These are phyloP conservation scores for Rhododendron vialii DNA, from an alignment of 148 eudicot genomes.

Conservation along the genomic window DNA sequence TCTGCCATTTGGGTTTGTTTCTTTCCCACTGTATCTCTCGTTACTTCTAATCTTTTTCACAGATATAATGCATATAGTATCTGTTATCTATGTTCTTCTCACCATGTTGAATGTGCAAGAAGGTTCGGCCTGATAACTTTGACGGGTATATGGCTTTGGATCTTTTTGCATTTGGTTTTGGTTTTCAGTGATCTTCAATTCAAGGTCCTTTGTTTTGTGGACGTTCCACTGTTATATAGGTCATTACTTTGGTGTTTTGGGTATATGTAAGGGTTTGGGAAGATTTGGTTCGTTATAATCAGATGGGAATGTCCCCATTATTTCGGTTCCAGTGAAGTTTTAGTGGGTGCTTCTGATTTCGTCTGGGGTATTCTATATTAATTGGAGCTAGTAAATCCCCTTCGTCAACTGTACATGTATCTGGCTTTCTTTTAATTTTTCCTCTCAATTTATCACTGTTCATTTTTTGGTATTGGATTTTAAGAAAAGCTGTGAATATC, in stretches of 20 bases:
- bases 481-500: conserved; percentile 22
- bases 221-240: conserved; percentile 14
- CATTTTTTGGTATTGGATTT: conserved; percentile 13
- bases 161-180: conserved; percentile 2
- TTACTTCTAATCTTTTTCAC: neutral
- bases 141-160: neutral
- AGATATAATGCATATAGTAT: neutral
- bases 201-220: neutral
- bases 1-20: conserved; percentile 10
- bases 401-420: neutral
- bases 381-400: neutral
- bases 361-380: neutral
- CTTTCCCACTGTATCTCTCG: neutral
- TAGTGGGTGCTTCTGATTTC: neutral
- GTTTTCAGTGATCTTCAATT: neutral
- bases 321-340: neutral
- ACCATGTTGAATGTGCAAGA: neutral
- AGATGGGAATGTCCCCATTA: conserved; percentile 1
- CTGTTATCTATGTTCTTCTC: neutral
- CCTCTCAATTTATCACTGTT: neutral
- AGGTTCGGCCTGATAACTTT: neutral
- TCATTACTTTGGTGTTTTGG: neutral
- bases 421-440: neutral
- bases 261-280: neutral
- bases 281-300: neutral